These are phyloP conservation scores for Sanguinoderma infundibulare DNA, from an alignment of 1,284 basidiomycete genomes.

Conservation along the genomic window DNA sequence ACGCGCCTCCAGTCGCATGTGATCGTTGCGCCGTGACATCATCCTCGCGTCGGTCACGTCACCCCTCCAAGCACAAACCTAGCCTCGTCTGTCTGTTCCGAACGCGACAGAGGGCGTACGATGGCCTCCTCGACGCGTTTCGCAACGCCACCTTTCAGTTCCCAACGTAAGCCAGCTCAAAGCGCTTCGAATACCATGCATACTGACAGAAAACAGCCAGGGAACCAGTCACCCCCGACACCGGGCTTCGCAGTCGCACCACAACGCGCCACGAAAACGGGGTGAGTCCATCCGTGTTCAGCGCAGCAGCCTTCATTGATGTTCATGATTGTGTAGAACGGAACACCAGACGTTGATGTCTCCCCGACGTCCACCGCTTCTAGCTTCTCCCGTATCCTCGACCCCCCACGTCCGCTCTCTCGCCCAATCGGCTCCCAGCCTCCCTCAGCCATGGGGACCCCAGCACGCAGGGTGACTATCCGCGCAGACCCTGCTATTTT, in stretches of 20 bases:
- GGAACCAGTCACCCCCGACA: constrained; percentile 19
- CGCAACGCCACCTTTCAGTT: constrained; percentile 12
- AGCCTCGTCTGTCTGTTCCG: background rate
- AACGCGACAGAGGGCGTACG: background rate
- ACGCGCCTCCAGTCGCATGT: constrained; percentile 20
- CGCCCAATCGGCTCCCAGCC: constrained; percentile 21
- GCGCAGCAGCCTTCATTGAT: background rate
- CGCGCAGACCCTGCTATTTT: constrained; percentile 66
- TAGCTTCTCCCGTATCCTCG: constrained; percentile 21
- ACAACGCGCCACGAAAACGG: constrained; percentile 6
- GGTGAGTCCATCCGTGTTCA: background rate
- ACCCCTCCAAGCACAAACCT: background rate
- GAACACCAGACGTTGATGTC: constrained; percentile 13
- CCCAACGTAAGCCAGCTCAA: constrained; percentile 12
- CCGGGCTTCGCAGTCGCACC: constrained; percentile 18
- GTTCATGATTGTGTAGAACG: background rate
- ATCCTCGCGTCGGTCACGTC: constrained; percentile 31
- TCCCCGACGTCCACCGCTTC: constrained; percentile 30
- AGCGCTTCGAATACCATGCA: background rate
- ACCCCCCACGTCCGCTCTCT: constrained; percentile 21
- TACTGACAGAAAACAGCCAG: constrained; percentile 3
- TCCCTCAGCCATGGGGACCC: constrained; percentile 33
- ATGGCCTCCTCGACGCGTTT: constrained; percentile 18
- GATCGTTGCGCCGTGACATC: constrained; percentile 29
- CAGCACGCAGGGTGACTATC: constrained; percentile 48